phyloP scores from a whole-genome alignment of 805 yeast species.

The Starmerella apicola region DNA sequence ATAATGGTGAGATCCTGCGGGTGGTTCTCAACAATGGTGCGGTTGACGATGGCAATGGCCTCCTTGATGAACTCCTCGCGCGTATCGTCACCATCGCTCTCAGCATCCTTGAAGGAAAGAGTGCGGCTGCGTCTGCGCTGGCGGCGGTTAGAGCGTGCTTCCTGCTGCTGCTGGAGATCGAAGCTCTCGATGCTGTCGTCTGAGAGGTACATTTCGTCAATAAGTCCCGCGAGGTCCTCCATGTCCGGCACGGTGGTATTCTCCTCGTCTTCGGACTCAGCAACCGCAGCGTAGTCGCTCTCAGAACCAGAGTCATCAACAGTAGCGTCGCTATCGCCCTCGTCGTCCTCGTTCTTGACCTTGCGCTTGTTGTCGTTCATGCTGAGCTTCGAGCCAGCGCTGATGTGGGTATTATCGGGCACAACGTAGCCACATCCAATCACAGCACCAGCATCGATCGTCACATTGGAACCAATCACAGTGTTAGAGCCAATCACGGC shows the following conservation, averaged over 20 bases:
- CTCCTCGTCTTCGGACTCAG: conserved; percentile 7
- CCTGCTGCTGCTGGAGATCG: conserved; percentile 1
- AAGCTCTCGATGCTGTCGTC: conserved; percentile 25
- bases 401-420: conserved; percentile 37
- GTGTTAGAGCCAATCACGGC: conserved; percentile 63
- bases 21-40: conserved; percentile 87
- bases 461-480: conserved; percentile 39
- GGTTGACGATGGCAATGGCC: conserved; percentile 84
- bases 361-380: conserved; percentile 24
- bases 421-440: conserved; percentile 65
- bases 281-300: conserved; percentile 6
- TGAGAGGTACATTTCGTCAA: conserved; percentile 25
- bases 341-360: conserved; percentile 26
- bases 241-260: conserved; percentile 7
- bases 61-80: conserved; percentile 76
- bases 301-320: conserved; percentile 14
- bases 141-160: conserved; percentile 5
- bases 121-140: conserved; percentile 18
- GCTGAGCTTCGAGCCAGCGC: conserved; percentile 9
- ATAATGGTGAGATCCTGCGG: conserved; percentile 84
- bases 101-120: conserved; percentile 32
- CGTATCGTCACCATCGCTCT: conserved; percentile 40
- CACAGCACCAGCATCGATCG: conserved; percentile 57
- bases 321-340: conserved; percentile 10
- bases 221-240: conserved; percentile 18